These are phyloP conservation scores for Aspergillus cristatus DNA, from an alignment of 495 filamentous ascomycete genomes.

Conservation along the genomic window DNA sequence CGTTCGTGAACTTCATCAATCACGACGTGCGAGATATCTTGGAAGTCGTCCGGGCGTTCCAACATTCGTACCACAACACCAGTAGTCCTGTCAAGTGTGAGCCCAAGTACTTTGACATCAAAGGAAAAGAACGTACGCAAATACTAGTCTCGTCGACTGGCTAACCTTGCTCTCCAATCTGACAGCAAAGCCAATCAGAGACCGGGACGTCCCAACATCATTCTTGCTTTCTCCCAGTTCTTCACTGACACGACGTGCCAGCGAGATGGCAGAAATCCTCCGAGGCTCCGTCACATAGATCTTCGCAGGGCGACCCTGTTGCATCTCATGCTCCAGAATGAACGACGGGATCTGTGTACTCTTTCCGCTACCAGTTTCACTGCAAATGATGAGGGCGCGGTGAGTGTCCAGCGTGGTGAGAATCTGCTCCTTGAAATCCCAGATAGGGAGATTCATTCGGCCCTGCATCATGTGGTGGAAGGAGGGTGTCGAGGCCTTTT, in stretches of 20 bases:
- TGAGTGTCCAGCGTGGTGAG: constrained; percentile 61
- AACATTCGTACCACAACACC: constrained; percentile 97
- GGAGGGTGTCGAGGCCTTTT: constrained; percentile 51
- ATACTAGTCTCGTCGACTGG: constrained; percentile 71
- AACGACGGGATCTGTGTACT: constrained; percentile 93
- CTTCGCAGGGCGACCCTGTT: constrained; percentile 70
- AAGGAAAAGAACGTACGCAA: constrained; percentile 45
- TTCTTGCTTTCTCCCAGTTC: constrained; percentile 79
- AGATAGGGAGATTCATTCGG: constrained; percentile 77
- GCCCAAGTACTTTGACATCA: constrained; percentile 4
- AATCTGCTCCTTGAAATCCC: constrained; percentile 69
- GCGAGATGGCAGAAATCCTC: constrained; percentile 88
- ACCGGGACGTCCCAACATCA: constrained; percentile 72
- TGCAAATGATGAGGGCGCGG: constrained; percentile 83
- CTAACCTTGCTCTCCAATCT: constrained; percentile 81
- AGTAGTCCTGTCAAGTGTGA: constrained; percentile 34
- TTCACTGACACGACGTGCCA: constrained; percentile 85
- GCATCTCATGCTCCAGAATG: constrained; percentile 80
- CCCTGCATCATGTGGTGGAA: constrained; percentile 42
- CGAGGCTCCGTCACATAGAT: constrained; percentile 95
- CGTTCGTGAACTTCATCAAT: constrained; percentile 94
- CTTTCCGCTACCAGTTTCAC: constrained; percentile 95
- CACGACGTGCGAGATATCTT: constrained; percentile 84
- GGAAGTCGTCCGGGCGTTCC: constrained; percentile 73
- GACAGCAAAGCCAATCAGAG: constrained; percentile 89